A percentile compares a stretch with the other conserved stretches of the same genome.
Evolutionary conservation across 2,329 filamentous ascomycete species (phyloP).

Genomic region (Gaeumannomyces tritici): DNA sequence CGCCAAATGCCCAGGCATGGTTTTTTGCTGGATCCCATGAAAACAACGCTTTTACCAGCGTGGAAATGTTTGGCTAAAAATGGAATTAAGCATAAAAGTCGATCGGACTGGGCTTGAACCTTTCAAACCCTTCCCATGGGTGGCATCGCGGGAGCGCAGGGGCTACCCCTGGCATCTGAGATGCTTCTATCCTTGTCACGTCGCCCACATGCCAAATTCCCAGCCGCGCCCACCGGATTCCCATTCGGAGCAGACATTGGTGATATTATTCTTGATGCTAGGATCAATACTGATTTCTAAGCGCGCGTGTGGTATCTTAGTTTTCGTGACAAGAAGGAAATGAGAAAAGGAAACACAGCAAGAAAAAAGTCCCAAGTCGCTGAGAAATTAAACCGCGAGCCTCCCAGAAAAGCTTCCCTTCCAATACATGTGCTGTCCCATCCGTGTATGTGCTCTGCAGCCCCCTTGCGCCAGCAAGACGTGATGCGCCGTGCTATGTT

Average conservation of each 20-base stretch:
- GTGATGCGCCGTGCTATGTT: neutral
- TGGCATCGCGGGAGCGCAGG: too few species aligned
- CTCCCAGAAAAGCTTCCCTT: neutral
- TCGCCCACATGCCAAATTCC: too few species aligned
- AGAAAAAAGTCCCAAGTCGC: neutral
- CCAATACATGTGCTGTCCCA: neutral
- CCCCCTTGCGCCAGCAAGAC: neutral
- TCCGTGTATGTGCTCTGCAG: neutral
- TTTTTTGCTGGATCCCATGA: too few species aligned
- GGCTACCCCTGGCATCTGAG: too few species aligned
- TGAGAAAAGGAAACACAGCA: neutral
- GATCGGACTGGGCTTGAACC: too few species aligned
- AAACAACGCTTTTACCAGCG: too few species aligned
- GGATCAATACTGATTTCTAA: neutral
- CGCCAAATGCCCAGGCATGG: too few species aligned
- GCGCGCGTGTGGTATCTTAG: neutral
- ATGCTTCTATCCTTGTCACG: too few species aligned
- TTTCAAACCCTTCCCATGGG: too few species aligned
- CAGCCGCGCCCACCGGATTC: neutral
- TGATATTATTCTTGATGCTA: neutral
- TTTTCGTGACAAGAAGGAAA: neutral
- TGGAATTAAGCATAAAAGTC: too few species aligned
- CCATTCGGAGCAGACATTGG: neutral
- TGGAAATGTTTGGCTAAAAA: too few species aligned
- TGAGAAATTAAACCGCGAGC: neutral